Percentiles rank a stretch among this genome's conserved stretches.
Evolutionary conservation across 2,329 filamentous ascomycete genomes (phyloP).

Genomic region (Beauveria brongniartii): DNA sequence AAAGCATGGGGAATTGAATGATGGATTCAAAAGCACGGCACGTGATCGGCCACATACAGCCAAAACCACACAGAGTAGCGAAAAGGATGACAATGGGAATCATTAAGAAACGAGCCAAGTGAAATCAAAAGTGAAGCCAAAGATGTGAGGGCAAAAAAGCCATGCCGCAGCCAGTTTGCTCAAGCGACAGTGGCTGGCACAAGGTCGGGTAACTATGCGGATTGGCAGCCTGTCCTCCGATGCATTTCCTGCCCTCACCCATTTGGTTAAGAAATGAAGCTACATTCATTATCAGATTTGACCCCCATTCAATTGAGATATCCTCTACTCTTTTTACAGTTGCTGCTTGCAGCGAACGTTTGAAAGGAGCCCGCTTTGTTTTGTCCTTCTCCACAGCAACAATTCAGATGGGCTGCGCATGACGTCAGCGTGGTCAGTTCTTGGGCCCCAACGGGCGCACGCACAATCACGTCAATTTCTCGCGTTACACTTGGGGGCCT

Average conservation of each 20-base stretch:
- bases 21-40: background rate
- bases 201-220: background rate
- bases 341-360: background rate
- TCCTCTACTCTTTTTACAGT: background rate
- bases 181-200: background rate
- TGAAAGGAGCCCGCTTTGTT: background rate
- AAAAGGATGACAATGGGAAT: background rate
- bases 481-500: too few species aligned
- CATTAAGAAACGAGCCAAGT: background rate
- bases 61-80: background rate
- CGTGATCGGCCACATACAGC: background rate
- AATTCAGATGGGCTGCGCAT: background rate
- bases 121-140: background rate
- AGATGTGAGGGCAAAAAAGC: background rate
- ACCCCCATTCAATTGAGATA: too few species aligned
- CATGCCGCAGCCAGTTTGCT: background rate
- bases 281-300: too few species aligned
- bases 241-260: background rate
- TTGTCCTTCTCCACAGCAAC: background rate
- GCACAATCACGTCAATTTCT: too few species aligned
- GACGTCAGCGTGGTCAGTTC: background rate
- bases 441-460: too few species aligned
- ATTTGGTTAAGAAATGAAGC: too few species aligned
- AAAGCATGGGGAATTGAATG: background rate
- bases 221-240: background rate